Conservation (phyloP, 2,329 filamentous ascomycete genomes). For the Didymella pomorum region DNA sequence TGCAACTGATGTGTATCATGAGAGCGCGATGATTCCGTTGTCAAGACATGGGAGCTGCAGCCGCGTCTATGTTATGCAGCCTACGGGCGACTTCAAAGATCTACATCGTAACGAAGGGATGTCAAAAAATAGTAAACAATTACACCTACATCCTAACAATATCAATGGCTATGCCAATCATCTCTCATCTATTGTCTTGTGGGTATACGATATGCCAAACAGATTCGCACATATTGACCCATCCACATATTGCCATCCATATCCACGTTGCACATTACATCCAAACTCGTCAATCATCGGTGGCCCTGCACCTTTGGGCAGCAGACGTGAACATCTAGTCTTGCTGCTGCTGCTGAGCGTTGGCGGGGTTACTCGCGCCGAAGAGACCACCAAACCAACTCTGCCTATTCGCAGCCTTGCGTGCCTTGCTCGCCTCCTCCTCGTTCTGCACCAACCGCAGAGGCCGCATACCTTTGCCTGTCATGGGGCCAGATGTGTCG, state of each 20-base stretch:
- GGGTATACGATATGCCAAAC: constrained; percentile 22
- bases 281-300: constrained; percentile 16
- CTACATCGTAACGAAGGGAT: too few relatives aligned
- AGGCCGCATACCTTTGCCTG: constrained; percentile 77
- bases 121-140: constrained; percentile 14
- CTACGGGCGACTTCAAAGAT: too few relatives aligned
- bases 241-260: constrained; percentile 1
- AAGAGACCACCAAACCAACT: constrained; percentile 60
- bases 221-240: constrained; percentile 16
- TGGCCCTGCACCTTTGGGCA: neutral
- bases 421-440: constrained; percentile 48
- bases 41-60: too few relatives aligned
- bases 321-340: too few relatives aligned
- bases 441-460: constrained; percentile 84
- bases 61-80: too few relatives aligned
- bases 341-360: constrained; percentile 19
- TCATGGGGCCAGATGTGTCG: constrained; percentile 53
- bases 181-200: constrained; percentile 17
- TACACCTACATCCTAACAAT: constrained; percentile 11
- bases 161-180: neutral
- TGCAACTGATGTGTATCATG: too few relatives aligned
- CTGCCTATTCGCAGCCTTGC: constrained; percentile 55
- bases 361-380: constrained; percentile 39
- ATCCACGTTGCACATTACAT: constrained; percentile 18
- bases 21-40: too few relatives aligned